Percentiles rank a stretch among this genome's conserved stretches.
phyloP scores from a whole-genome alignment of 2,329 filamentous ascomycete genomes.

The Trichophyton benhamiae region DNA sequence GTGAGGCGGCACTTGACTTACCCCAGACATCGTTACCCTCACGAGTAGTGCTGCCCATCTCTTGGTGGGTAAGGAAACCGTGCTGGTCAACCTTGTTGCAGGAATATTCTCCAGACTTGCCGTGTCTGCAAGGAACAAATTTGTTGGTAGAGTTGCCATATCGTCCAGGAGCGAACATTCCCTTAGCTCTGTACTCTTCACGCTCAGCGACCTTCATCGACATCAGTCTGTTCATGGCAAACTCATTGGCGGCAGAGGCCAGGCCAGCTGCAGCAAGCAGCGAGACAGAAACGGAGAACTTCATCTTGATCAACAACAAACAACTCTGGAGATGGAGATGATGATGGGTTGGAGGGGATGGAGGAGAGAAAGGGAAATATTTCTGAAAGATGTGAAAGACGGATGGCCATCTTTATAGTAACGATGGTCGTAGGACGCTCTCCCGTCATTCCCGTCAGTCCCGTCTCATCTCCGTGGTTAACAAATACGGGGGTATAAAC shows the following conservation, averaged over 20 bases:
- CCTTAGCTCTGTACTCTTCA: slow-evolving; percentile 7
- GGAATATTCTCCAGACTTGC: slow-evolving; percentile 25
- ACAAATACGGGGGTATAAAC: not conserved
- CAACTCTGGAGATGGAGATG: not conserved
- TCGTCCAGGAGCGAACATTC: slow-evolving; percentile 9
- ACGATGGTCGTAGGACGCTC: not conserved
- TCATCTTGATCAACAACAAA: slow-evolving; percentile 7
- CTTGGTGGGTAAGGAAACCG: slow-evolving; percentile 30
- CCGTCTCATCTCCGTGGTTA: too few relatives aligned
- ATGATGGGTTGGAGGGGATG: not conserved
- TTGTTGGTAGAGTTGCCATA: slow-evolving; percentile 4
- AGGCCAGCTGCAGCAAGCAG: slow-evolving; percentile 10
- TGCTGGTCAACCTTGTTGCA: slow-evolving; percentile 31
- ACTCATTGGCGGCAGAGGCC: slow-evolving; percentile 7
- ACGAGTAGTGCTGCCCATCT: slow-evolving; percentile 27
- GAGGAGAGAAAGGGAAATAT: not conserved
- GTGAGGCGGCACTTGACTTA: slow-evolving; percentile 3
- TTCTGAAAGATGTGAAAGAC: not conserved
- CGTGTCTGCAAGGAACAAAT: slow-evolving; percentile 18
- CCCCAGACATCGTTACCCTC: slow-evolving; percentile 30
- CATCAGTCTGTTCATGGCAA: slow-evolving; percentile 14
- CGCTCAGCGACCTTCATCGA: slow-evolving; percentile 12
- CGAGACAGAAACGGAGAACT: slow-evolving; percentile 10
- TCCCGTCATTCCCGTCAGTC: not conserved
- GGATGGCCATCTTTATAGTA: slow-evolving; percentile 1